Evolutionary conservation across 2,329 filamentous ascomycete species (phyloP), one percentile per base, ranked within the genome.

Genomic region (Sclerotinia glacialis): DNA sequence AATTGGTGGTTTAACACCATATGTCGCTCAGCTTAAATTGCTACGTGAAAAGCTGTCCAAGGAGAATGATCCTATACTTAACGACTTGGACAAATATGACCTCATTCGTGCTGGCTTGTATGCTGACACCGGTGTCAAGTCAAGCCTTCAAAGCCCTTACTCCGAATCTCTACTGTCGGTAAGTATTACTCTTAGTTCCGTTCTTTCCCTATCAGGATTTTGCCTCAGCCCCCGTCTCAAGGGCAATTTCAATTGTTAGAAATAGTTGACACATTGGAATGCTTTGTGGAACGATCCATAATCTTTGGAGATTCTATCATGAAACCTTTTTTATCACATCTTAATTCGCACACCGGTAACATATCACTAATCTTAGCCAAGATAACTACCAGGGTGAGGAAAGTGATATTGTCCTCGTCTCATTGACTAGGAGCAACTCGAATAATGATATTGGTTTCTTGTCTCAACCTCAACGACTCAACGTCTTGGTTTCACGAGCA

Each of bases 341-440:
- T 37, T 37, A 12, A 37, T 37, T 37, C 37, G 37, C 9, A 37
- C 37, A 37, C 11, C 11, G 37, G 9, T 12, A 12, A 37, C 2
- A 37, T 37, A 3, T 12, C 9, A 37, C 37, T 37, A 37, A 37
- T 37, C 2, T 12, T 11, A 37, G 12, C 11, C 37, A 37, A 37
- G 89, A 93, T 69, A 93, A 93, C 68, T 93, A 90, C 67, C 90
- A 93, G 74, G 89, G 90, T 1, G 90, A 93, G 72, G 90, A 93
- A 70, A 87, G 85, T 47, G 85, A 92, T 1, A 88, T 93, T 21
- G 86, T 92, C 0, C 83, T 93, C 9, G 84, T 80, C 0, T 89
- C 87, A 0, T 75, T 93, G 14, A 91, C 88, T 0, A 79, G 90
- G 5, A 89, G 89, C 74, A 93, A 93, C 69, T 67, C 72, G 0